Conservation (phyloP, 208 protist species). For the Leishmania amazonensis region DNA sequence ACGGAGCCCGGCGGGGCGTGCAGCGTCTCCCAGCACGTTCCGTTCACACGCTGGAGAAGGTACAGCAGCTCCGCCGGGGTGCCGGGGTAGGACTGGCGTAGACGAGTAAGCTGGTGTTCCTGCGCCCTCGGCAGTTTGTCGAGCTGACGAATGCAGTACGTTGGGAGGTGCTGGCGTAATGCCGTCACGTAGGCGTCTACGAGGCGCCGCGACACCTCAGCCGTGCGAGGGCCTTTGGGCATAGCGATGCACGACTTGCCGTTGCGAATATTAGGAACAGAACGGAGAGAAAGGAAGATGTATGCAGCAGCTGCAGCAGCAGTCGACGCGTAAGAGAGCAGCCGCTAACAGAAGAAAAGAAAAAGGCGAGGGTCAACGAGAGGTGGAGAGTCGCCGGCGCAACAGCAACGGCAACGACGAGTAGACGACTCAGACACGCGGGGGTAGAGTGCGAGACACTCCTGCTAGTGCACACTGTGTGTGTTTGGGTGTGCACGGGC, state of each 20-base stretch:
- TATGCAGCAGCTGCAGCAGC: neutral
- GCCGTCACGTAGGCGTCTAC: slow-evolving; percentile 68
- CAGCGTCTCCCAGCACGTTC: slow-evolving; percentile 53
- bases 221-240: slow-evolving; percentile 27
- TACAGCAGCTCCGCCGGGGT: slow-evolving; percentile 43
- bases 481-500: too few species aligned
- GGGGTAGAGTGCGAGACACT: neutral
- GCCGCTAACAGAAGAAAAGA: neutral
- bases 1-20: slow-evolving; percentile 7
- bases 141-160: slow-evolving; percentile 47
- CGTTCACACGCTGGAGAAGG: slow-evolving; percentile 53
- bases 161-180: slow-evolving; percentile 66
- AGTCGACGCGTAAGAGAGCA: neutral
- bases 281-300: neutral
- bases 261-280: neutral
- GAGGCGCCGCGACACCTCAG: slow-evolving; percentile 45
- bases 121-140: slow-evolving; percentile 49
- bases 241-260: slow-evolving; percentile 1
- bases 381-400: neutral
- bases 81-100: slow-evolving; percentile 46
- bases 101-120: slow-evolving; percentile 36
- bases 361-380: neutral
- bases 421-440: neutral
- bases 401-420: neutral
- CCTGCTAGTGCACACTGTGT: neutral